phyloP scores from a whole-genome alignment of 1,284 basidiomycete species.

The Rhodotorula sp. region DNA sequence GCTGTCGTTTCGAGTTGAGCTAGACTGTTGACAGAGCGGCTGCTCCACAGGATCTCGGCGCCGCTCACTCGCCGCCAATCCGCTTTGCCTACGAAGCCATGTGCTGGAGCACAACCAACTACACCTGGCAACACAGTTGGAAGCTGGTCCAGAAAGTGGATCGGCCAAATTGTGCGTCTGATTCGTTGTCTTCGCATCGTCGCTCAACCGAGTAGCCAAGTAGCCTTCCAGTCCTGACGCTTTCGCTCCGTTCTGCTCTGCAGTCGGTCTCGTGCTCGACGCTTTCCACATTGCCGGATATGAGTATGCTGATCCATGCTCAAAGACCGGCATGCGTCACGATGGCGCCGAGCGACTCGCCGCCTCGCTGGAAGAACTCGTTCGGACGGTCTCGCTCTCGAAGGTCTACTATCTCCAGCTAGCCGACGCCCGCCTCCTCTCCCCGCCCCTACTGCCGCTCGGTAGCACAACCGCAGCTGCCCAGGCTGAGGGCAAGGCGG shows the following conservation, averaged over 20 bases:
- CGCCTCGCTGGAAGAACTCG: constrained; percentile 23
- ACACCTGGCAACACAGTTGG: constrained; percentile 31
- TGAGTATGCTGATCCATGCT: constrained; percentile 31
- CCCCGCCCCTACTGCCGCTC: constrained; percentile 9
- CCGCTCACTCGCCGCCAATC: constrained; percentile 16
- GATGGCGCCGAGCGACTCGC: constrained; percentile 4
- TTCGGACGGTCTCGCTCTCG: neutral
- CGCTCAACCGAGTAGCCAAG: neutral
- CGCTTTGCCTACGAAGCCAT: constrained; percentile 36
- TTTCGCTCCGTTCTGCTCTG: too few relatives aligned
- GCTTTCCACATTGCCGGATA: constrained; percentile 36
- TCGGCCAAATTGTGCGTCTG: constrained; percentile 27
- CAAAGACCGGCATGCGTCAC: constrained; percentile 6
- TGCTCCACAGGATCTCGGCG: constrained; percentile 24
- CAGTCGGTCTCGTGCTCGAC: constrained; percentile 33
- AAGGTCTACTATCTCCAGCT: constrained; percentile 36
- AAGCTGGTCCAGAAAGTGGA: constrained; percentile 25
- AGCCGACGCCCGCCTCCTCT: constrained; percentile 24
- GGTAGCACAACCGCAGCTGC: neutral
- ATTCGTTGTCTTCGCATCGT: neutral
- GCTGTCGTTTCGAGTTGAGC: too few relatives aligned
- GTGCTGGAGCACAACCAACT: constrained; percentile 28
- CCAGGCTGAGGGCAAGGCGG: neutral
- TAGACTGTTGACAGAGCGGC: neutral
- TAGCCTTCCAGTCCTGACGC: neutral